These are phyloP conservation scores for Didymella lethalis DNA, from an alignment of 2,329 filamentous ascomycete genomes.

Conservation along the genomic window DNA sequence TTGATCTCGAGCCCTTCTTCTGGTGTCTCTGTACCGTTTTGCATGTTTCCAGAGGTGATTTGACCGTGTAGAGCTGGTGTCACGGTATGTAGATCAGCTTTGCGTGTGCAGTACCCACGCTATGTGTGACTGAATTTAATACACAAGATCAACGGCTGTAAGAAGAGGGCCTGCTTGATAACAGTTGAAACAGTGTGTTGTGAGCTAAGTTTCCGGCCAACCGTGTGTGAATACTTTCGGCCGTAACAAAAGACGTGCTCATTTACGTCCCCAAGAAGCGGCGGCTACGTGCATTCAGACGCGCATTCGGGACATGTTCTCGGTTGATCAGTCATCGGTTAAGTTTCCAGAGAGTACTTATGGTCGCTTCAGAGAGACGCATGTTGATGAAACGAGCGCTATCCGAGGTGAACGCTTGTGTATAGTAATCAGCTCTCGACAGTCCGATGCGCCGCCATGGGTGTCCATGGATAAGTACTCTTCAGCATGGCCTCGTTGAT, in stretches of 20 bases:
- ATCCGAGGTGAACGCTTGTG: conserved; percentile 9
- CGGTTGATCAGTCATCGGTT: conserved; percentile 14
- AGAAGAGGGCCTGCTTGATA: neutral
- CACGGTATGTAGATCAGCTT: neutral
- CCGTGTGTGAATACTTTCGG: neutral
- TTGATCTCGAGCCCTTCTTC: neutral
- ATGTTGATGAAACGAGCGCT: conserved; percentile 2
- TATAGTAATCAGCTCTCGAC: conserved; percentile 13
- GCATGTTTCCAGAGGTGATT: neutral
- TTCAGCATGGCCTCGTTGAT: neutral
- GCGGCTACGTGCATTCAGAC: neutral
- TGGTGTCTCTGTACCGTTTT: neutral
- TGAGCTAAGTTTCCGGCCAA: neutral
- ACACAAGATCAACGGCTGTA: neutral
- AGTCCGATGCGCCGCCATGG: neutral
- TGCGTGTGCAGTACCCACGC: neutral
- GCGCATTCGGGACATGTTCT: neutral
- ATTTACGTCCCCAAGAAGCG: neutral
- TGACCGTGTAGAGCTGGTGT: neutral
- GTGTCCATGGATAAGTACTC: neutral
- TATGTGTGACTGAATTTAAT: neutral
- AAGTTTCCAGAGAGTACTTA: neutral
- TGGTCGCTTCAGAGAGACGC: neutral
- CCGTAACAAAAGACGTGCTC: neutral
- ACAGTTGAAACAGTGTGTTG: neutral